phyloP scores from a whole-genome alignment of 805 yeast genomes.

The Candida sanyiensis region DNA sequence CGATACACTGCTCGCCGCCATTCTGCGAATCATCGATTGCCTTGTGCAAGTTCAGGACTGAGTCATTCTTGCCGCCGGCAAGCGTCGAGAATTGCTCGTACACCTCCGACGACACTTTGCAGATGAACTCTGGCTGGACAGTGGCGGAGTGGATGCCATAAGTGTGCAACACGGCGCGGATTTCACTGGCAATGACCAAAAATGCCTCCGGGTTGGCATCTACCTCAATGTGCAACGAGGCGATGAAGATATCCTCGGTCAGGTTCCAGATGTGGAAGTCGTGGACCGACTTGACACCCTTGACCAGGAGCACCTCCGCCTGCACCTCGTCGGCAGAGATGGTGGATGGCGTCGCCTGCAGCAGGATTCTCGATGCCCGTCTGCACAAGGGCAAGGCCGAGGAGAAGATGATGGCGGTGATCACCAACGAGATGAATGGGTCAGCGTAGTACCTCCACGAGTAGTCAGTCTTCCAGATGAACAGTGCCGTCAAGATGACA shows the following conservation, averaged over 20 bases:
- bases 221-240: slow-evolving; percentile 83
- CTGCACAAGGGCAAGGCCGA: slow-evolving; percentile 88
- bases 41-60: slow-evolving; percentile 11
- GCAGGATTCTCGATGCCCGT: slow-evolving; percentile 76
- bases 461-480: slow-evolving; percentile 90
- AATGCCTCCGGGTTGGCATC: slow-evolving; percentile 60
- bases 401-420: slow-evolving; percentile 83
- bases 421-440: slow-evolving; percentile 78
- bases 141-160: slow-evolving; percentile 91
- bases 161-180: slow-evolving; percentile 71
- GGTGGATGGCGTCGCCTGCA: slow-evolving; percentile 90
- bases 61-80: slow-evolving; percentile 27
- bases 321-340: slow-evolving; percentile 72
- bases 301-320: slow-evolving; percentile 57
- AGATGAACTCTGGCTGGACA: slow-evolving; percentile 86
- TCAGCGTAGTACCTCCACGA: slow-evolving; percentile 84
- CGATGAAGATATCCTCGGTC: slow-evolving; percentile 79
- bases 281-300: slow-evolving; percentile 79
- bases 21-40: slow-evolving; percentile 15
- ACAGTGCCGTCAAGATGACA: slow-evolving; percentile 81
- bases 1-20: slow-evolving; percentile 36
- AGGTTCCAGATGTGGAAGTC: slow-evolving; percentile 97
- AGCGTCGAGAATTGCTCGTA: slow-evolving; percentile 31
- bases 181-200: slow-evolving; percentile 62
- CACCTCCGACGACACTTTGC: slow-evolving; percentile 26